A percentile compares a stretch with the other conserved stretches of the same genome.
Conservation (phyloP, 108 stramenopile species). For the Bacterosira constricta region DNA sequence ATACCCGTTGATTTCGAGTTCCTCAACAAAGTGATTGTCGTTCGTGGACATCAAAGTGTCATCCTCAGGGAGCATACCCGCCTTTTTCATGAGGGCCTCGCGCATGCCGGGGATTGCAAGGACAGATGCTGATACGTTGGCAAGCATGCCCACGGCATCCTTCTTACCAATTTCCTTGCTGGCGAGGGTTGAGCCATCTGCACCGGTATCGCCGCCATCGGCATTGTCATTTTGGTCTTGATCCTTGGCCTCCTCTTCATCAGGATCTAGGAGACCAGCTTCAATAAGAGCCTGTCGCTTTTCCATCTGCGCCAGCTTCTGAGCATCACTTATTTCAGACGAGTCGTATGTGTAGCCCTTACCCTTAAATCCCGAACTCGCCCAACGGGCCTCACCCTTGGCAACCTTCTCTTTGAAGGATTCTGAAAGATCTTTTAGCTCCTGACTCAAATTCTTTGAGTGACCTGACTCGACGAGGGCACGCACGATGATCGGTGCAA, state of each 20-base stretch:
- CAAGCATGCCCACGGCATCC: conserved; percentile 58
- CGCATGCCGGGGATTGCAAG: conserved; percentile 90
- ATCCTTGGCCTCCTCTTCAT: conserved; percentile 68
- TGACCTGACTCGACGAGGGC: conserved; percentile 92
- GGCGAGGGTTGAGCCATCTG: background rate
- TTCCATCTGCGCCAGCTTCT: conserved; percentile 86
- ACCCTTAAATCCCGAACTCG: conserved; percentile 95
- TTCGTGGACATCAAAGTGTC: conserved; percentile 46
- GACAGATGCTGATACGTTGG: conserved; percentile 75
- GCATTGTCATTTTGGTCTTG: conserved; percentile 27
- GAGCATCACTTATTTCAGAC: conserved; percentile 93
- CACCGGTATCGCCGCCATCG: conserved; percentile 34
- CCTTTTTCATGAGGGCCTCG: conserved; percentile 77
- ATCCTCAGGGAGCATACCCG: conserved; percentile 62
- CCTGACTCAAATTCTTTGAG: conserved; percentile 85
- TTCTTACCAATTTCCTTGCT: conserved; percentile 36
- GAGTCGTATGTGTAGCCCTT: conserved; percentile 96
- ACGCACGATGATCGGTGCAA: conserved; percentile 91
- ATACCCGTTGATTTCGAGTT: conserved; percentile 94
- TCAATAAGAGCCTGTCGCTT: conserved; percentile 92
- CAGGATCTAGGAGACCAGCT: conserved; percentile 85
- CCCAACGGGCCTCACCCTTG: conserved; percentile 92
- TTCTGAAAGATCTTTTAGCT: conserved; percentile 86
- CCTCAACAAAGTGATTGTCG: conserved; percentile 80
- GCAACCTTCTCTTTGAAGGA: conserved; percentile 92